Evolutionary conservation across 2,329 filamentous ascomycete genomes (phyloP).

Genomic region (Mycosphaerella sp.): DNA sequence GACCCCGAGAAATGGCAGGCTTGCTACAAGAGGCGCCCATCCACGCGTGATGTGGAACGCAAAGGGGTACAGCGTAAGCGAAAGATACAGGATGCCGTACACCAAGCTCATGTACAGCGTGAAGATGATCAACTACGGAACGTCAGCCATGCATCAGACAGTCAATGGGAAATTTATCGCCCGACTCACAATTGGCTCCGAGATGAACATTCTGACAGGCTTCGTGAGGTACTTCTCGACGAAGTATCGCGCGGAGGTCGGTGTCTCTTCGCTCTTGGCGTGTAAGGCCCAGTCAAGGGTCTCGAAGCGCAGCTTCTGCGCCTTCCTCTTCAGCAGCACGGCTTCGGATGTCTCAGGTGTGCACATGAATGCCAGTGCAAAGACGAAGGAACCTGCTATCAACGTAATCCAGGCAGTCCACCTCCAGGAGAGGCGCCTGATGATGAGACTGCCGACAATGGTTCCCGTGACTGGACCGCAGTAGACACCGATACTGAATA

Average conservation of each 20-base stretch:
- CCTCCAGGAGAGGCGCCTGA: conserved; percentile 17
- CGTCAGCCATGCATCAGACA: conserved; percentile 18
- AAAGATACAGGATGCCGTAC: conserved; percentile 59
- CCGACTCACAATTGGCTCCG: conserved; percentile 52
- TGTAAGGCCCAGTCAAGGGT: conserved; percentile 64
- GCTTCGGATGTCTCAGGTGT: conserved; percentile 39
- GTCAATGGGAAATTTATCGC: conserved; percentile 16
- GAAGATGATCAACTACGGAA: conserved; percentile 55
- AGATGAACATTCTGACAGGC: conserved; percentile 56
- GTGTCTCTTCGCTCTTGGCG: conserved; percentile 59
- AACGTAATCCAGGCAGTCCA: conserved; percentile 19
- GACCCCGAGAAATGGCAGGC: conserved; percentile 58
- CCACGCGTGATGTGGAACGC: conserved; percentile 57
- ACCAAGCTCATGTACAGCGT: conserved; percentile 62
- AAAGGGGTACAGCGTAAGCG: conserved; percentile 56
- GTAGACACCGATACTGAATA: conserved; percentile 5
- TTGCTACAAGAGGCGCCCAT: conserved; percentile 52
- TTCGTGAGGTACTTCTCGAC: conserved; percentile 60
- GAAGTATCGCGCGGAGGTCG: conserved; percentile 47
- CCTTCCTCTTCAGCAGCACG: conserved; percentile 55
- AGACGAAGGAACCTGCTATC: conserved; percentile 39
- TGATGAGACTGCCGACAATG: conserved; percentile 16
- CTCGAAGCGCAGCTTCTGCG: conserved; percentile 52
- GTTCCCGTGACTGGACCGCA: conserved; percentile 8
- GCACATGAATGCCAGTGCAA: conserved; percentile 35